A percentile compares a stretch with the other conserved stretches of the same genome.
phyloP scores from a whole-genome alignment of 169 alveolate species.

The Eimeria acervulina region DNA sequence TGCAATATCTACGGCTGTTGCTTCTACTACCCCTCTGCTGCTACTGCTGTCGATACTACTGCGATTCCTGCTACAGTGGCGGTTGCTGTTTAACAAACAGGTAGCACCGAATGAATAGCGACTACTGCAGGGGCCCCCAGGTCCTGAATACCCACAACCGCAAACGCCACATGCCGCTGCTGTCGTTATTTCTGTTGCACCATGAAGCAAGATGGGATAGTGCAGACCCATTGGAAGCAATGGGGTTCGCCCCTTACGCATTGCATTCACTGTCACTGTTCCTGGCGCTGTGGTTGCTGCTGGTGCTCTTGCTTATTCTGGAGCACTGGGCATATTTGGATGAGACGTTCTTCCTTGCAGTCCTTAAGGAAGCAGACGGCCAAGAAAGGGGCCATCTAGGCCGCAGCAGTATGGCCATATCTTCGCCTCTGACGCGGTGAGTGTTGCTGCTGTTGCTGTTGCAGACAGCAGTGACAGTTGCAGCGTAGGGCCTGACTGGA shows the following conservation, averaged over 20 bases:
- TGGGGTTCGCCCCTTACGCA: neutral
- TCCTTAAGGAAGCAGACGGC: conserved; percentile 57
- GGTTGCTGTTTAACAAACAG: neutral
- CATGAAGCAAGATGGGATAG: neutral
- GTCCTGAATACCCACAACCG: neutral
- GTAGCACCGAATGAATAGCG: neutral
- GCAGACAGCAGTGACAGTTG: conserved; percentile 14
- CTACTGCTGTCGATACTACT: neutral
- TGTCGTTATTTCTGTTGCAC: neutral
- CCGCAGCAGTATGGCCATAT: conserved; percentile 66
- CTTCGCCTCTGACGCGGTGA: neutral
- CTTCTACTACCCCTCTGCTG: conserved; percentile 4
- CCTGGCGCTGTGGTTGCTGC: conserved; percentile 47
- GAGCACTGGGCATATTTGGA: neutral
- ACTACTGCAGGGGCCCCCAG: neutral
- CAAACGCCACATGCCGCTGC: conserved; percentile 4
- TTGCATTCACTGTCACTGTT: conserved; percentile 18
- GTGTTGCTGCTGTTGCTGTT: conserved; percentile 3
- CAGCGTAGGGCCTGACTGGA: conserved; percentile 56
- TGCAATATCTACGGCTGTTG: neutral
- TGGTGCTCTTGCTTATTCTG: conserved; percentile 39
- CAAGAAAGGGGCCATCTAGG: conserved; percentile 68
- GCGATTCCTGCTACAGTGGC: conserved; percentile 1
- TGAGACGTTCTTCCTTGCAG: conserved; percentile 4
- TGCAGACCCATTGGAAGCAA: neutral